These are phyloP conservation scores for Rutidosis leptorrhynchoides DNA, from an alignment of 129 eudicot genomes.

Conservation along the genomic window DNA sequence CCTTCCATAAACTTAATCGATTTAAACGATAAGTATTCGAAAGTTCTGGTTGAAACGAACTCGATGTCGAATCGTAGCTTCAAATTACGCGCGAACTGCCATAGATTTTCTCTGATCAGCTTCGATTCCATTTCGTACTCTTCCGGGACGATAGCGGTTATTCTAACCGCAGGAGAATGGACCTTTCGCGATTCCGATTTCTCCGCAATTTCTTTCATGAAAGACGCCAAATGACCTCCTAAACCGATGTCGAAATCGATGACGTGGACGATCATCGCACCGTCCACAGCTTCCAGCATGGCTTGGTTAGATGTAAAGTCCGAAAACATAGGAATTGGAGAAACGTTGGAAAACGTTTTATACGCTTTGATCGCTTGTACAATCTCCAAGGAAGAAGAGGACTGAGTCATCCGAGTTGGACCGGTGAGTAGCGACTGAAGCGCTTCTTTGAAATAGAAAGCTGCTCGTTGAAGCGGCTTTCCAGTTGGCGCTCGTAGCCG, in stretches of 20 bases:
- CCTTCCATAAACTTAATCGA: slow-evolving; percentile 66
- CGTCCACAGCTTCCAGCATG: slow-evolving; percentile 82
- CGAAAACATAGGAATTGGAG: slow-evolving; percentile 92
- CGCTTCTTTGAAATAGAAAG: slow-evolving; percentile 92
- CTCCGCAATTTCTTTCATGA: slow-evolving; percentile 77
- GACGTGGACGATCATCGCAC: slow-evolving; percentile 67
- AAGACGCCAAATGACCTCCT: slow-evolving; percentile 91
- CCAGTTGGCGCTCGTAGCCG: slow-evolving; percentile 62
- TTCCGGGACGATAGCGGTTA: slow-evolving; percentile 78
- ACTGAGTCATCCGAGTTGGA: slow-evolving; percentile 46
- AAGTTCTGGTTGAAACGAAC: slow-evolving; percentile 54
- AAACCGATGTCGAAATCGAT: slow-evolving; percentile 87
- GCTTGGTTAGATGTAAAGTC: slow-evolving; percentile 92
- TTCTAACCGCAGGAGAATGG: slow-evolving; percentile 47
- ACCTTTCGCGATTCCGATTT: slow-evolving; percentile 44
- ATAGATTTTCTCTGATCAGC: slow-evolving; percentile 62
- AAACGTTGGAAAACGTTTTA: slow-evolving; percentile 69
- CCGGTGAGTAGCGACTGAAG: slow-evolving; percentile 70
- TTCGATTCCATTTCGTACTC: slow-evolving; percentile 65
- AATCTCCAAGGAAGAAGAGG: slow-evolving; percentile 45
- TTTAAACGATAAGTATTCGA: slow-evolving; percentile 64
- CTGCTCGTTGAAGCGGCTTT: slow-evolving; percentile 85
- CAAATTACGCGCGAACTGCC: slow-evolving; percentile 75
- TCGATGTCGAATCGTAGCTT: slow-evolving; percentile 66
- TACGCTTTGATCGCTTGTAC: slow-evolving; percentile 78